Percentiles rank a stretch among this genome's conserved stretches.
Evolutionary conservation across 2,329 filamentous ascomycete genomes (phyloP).

Genomic region (Alternaria triticina): DNA sequence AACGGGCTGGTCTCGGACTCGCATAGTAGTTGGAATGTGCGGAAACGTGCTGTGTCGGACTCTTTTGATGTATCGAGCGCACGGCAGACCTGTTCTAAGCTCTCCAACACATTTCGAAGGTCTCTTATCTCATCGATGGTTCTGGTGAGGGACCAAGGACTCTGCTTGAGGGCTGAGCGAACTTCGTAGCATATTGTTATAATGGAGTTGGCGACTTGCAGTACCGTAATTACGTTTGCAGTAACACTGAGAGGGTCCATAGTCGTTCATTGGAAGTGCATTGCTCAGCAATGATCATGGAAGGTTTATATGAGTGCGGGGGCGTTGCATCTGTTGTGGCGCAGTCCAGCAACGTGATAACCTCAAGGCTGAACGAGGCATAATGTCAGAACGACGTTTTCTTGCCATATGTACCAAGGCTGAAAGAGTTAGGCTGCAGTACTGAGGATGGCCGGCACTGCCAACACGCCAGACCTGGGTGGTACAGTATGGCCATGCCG

Average conservation of each 20-base stretch:
- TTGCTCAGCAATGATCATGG: not conserved
- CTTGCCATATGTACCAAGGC: not conserved
- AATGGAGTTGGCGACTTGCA: not conserved
- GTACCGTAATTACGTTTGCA: not conserved
- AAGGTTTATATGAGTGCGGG: not conserved
- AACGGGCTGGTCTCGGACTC: not conserved
- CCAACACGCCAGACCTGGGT: not conserved
- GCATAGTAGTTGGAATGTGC: not conserved
- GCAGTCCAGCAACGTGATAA: not conserved
- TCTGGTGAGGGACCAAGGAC: not conserved
- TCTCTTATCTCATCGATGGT: not conserved
- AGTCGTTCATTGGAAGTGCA: not conserved
- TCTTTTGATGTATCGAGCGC: not conserved
- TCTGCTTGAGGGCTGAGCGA: not conserved
- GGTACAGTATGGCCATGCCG: not conserved
- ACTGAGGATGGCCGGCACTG: not conserved
- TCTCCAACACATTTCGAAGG: not conserved
- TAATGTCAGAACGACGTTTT: not conserved
- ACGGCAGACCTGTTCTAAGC: not conserved
- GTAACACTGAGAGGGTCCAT: not conserved
- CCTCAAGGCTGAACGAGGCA: not conserved
- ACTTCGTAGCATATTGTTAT: not conserved
- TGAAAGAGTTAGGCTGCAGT: not conserved
- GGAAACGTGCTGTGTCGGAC: not conserved
- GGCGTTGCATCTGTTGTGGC: not conserved